These are phyloP conservation scores for Diplogelasinospora grovesii DNA, from an alignment of 495 filamentous ascomycete genomes.

Conservation along the genomic window DNA sequence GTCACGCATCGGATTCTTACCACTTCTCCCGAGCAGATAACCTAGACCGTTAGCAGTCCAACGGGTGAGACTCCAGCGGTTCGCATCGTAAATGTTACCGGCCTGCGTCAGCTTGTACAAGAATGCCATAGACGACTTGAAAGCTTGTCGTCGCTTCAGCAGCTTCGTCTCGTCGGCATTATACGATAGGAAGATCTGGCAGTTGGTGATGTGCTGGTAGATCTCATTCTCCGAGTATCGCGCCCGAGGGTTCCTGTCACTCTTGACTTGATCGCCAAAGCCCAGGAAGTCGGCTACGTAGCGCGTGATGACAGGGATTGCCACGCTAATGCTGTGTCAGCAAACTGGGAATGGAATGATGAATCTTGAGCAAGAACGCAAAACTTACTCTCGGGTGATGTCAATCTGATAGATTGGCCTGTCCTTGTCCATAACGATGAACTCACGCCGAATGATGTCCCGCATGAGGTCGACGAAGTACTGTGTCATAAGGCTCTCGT, in stretches of 20 bases:
- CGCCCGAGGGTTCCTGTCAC: neutral
- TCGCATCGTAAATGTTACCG: conserved; percentile 4
- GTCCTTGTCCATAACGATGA: conserved; percentile 6
- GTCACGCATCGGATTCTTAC: conserved; percentile 8
- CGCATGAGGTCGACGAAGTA: conserved; percentile 5
- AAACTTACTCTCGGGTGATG: conserved; percentile 13
- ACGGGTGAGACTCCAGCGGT: neutral
- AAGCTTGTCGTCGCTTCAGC: conserved; percentile 10
- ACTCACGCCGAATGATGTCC: conserved; percentile 11
- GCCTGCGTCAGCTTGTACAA: conserved; percentile 6
- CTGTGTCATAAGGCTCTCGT: neutral
- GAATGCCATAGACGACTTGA: conserved; percentile 7
- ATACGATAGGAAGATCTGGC: conserved; percentile 15
- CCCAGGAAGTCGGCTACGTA: conserved; percentile 17
- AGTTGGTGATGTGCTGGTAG: conserved; percentile 17
- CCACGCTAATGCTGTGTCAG: too few relatives aligned
- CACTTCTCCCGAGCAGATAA: neutral
- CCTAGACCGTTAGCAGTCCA: neutral
- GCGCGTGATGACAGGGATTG: conserved; percentile 12
- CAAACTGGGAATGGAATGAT: neutral
- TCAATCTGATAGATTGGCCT: conserved; percentile 11
- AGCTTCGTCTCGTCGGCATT: conserved; percentile 14
- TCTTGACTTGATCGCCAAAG: conserved; percentile 8
- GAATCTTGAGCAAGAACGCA: too few relatives aligned
- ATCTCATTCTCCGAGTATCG: conserved; percentile 15